Conservation (phyloP, 139 green algal genomes). For the Choricystis sp. region DNA sequence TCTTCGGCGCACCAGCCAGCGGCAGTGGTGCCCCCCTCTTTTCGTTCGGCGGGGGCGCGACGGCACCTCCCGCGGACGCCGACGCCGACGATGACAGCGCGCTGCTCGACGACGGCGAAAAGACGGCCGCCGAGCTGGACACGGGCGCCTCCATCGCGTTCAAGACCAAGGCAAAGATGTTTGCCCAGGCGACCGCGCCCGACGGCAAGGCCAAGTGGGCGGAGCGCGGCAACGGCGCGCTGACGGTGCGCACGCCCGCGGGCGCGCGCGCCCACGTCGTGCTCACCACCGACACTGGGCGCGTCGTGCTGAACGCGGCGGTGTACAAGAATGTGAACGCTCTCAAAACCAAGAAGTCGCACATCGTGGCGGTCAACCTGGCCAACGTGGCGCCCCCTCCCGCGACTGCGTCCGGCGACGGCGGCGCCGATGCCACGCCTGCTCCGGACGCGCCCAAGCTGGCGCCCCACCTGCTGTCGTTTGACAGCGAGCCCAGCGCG, state of each 20-base stretch:
- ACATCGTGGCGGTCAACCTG: background rate
- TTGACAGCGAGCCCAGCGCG: background rate
- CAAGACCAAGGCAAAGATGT: background rate
- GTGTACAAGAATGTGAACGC: background rate
- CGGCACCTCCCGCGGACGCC: too few relatives aligned
- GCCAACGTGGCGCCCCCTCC: background rate
- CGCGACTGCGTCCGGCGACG: too few relatives aligned
- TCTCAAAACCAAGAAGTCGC: background rate
- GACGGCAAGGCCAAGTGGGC: background rate
- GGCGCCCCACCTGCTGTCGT: background rate
- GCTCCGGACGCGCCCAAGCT: background rate
- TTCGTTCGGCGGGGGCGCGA: background rate
- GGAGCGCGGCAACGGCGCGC: background rate
- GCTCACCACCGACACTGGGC: background rate
- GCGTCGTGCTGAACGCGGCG: background rate
- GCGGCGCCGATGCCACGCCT: background rate
- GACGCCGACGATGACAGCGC: background rate
- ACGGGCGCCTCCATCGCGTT: background rate
- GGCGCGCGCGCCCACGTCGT: background rate
- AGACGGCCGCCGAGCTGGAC: background rate
- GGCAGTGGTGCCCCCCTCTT: background rate
- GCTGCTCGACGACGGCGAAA: background rate
- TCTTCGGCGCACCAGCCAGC: background rate
- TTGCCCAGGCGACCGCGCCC: too few relatives aligned
- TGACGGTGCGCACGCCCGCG: background rate